A percentile compares a stretch with the other conserved stretches of the same genome.
Conservation (phyloP, 495 filamentous ascomycete genomes). For the Penicillium taxi region DNA sequence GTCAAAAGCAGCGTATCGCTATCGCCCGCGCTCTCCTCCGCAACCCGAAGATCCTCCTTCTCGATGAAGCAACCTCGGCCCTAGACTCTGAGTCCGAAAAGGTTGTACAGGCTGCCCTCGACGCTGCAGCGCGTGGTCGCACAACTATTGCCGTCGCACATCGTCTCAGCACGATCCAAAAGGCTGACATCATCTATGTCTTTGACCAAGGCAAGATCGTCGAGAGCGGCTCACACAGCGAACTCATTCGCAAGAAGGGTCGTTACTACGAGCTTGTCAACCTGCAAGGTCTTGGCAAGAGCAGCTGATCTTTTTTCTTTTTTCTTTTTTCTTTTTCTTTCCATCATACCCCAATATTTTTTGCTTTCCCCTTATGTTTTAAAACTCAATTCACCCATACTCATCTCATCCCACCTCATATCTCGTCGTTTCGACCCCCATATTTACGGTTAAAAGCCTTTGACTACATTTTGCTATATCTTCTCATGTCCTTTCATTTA, state of each 20-base stretch:
- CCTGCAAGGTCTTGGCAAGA: conserved; percentile 69
- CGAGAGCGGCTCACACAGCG: conserved; percentile 63
- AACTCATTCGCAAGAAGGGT: conserved; percentile 57
- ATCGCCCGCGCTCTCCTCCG: conserved; percentile 67
- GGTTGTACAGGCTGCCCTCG: conserved; percentile 73
- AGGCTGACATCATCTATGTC: conserved; percentile 78
- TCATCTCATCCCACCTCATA: too few species aligned
- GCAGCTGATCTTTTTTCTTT: conserved; percentile 14
- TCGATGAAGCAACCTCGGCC: conserved; percentile 78
- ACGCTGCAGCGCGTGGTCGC: conserved; percentile 62
- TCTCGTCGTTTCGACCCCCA: too few species aligned
- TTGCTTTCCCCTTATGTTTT: too few species aligned
- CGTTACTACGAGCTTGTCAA: conserved; percentile 72
- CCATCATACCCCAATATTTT: conserved; percentile 1
- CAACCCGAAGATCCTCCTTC: conserved; percentile 60
- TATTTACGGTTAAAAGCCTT: too few species aligned
- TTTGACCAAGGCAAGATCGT: conserved; percentile 69
- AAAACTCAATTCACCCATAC: too few species aligned
- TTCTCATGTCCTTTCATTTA: too few species aligned
- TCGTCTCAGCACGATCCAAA: conserved; percentile 70
- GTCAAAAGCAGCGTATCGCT: conserved; percentile 78
- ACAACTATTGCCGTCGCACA: conserved; percentile 78
- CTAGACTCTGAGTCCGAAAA: conserved; percentile 77
- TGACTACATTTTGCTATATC: too few species aligned
- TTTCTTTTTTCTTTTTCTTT: background rate